phyloP scores from a whole-genome alignment of 768 basidiomycete species.

The Phylloporus scabripes region DNA sequence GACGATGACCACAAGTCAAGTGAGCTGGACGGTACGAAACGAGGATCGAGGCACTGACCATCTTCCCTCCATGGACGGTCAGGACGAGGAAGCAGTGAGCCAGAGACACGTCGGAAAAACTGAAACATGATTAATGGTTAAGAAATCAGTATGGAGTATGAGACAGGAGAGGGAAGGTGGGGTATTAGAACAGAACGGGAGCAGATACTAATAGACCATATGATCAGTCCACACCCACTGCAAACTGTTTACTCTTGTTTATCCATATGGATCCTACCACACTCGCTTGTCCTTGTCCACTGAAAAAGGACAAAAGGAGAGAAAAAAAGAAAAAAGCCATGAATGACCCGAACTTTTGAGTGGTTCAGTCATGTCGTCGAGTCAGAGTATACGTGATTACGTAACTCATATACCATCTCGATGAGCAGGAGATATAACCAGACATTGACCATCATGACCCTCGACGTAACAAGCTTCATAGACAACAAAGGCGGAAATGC shows the following conservation, averaged over 20 bases:
- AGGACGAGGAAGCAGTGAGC: slow-evolving; percentile 61
- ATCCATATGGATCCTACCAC: neutral
- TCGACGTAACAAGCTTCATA: slow-evolving; percentile 77
- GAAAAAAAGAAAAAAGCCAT: neutral
- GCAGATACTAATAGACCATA: too few relatives aligned
- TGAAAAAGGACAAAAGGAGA: too few relatives aligned
- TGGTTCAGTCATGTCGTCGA: neutral
- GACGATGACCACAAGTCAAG: slow-evolving; percentile 4
- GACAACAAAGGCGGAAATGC: slow-evolving; percentile 90
- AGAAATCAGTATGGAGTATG: too few relatives aligned
- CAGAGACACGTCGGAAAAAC: slow-evolving; percentile 65
- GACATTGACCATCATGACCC: slow-evolving; percentile 52
- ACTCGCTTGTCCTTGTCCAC: neutral
- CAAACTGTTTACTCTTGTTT: slow-evolving; percentile 26
- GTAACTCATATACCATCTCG: neutral
- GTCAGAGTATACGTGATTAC: neutral
- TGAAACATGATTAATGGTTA: slow-evolving; percentile 39
- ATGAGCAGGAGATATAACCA: neutral
- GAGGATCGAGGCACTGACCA: slow-evolving; percentile 41
- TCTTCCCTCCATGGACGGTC: slow-evolving; percentile 78
- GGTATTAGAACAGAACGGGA: too few relatives aligned
- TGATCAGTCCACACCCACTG: neutral
- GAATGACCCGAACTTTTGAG: too few relatives aligned
- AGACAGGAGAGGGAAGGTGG: neutral
- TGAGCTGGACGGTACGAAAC: slow-evolving; percentile 3